phyloP scores from a whole-genome alignment of 2,329 filamentous ascomycete genomes.

The Alternaria sp. region DNA sequence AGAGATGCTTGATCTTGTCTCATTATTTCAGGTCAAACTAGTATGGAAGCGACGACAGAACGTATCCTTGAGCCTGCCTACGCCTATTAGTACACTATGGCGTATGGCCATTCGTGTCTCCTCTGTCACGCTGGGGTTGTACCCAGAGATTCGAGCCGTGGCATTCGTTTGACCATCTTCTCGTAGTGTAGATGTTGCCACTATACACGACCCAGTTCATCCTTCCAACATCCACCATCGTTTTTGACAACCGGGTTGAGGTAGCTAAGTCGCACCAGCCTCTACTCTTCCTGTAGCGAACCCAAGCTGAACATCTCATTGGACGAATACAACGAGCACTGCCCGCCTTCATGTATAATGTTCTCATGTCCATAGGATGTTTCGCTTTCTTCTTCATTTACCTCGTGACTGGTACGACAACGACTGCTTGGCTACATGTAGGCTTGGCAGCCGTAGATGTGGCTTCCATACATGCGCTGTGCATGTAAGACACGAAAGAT shows the following conservation, averaged over 20 bases:
- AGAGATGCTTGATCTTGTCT: constrained; percentile 34
- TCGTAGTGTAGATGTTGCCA: not conserved
- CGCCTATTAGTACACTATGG: not conserved
- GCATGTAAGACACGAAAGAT: not conserved
- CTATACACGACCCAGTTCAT: not conserved
- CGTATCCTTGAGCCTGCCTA: not conserved
- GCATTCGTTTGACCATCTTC: not conserved
- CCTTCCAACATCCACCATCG: not conserved
- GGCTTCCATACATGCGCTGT: not conserved
- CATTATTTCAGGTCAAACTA: not conserved
- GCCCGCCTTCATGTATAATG: not conserved
- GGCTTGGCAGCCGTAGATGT: not conserved
- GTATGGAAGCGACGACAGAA: not conserved
- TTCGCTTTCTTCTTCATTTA: not conserved
- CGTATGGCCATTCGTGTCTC: not conserved
- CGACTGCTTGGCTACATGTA: not conserved
- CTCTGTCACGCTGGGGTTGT: no score
- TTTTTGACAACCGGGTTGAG: not conserved
- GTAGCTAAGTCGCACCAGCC: not conserved
- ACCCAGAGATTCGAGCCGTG: not conserved
- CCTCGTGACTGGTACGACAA: not conserved
- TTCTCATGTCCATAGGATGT: not conserved
- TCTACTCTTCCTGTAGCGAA: not conserved
- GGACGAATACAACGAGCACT: not conserved
- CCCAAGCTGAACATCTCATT: not conserved